Conservation (phyloP, 2,329 filamentous ascomycete genomes). For the Colletotrichum sp. region DNA sequence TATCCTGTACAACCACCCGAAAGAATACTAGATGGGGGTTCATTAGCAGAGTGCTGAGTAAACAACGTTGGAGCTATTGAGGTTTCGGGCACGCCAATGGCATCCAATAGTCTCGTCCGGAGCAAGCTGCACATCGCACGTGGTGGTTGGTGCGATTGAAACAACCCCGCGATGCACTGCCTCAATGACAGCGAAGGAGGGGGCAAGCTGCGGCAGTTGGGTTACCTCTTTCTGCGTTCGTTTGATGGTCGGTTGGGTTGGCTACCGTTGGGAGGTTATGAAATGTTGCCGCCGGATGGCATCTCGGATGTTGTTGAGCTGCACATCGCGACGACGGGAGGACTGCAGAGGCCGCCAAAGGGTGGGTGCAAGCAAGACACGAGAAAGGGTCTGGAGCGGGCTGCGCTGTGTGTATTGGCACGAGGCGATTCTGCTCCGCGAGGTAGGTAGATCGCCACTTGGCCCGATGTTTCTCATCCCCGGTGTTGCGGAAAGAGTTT, state of each 20-base stretch:
- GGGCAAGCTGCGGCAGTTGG: not conserved
- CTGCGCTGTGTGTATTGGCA: not conserved
- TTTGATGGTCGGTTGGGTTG: not conserved
- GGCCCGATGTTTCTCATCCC: not conserved
- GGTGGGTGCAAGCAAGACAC: not conserved
- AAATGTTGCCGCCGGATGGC: not conserved
- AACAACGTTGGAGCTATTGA: not conserved
- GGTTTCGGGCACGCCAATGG: not conserved
- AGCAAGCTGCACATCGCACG: not conserved
- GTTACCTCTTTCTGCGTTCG: not conserved
- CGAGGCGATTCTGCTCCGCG: not conserved
- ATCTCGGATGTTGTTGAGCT: not conserved
- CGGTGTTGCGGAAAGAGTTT: conserved; percentile 13
- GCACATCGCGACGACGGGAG: not conserved
- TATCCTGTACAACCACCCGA: not conserved
- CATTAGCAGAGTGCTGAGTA: not conserved
- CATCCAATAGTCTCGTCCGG: not conserved
- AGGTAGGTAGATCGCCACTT: conserved; percentile 6
- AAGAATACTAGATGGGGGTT: not conserved
- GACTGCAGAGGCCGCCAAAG: not conserved
- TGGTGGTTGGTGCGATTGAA: conserved; percentile 5
- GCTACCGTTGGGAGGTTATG: not conserved
- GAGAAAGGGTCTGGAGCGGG: not conserved
- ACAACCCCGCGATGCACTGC: not conserved
- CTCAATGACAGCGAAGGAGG: not conserved